Evolutionary conservation across 2,329 filamentous ascomycete genomes (phyloP).

Genomic region (Fusarium xyrophilum): DNA sequence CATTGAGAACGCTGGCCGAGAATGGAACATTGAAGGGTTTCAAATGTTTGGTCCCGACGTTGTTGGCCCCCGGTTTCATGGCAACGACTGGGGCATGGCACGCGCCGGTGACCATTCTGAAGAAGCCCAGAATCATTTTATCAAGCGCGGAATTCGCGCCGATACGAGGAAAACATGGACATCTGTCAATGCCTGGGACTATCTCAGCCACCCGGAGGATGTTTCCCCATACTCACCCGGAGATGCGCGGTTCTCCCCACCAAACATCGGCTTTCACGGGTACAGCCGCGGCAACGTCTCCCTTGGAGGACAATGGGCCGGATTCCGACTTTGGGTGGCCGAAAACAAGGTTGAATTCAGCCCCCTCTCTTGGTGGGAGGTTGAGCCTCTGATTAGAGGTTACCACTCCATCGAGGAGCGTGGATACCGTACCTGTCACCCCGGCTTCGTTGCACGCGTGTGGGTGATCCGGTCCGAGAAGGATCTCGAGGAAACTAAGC

Average conservation of each 20-base stretch:
- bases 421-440: neutral
- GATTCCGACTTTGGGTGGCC: neutral
- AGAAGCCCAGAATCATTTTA: neutral
- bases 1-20: rapidly evolving
- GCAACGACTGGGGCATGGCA: neutral
- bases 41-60: neutral
- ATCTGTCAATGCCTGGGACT: neutral
- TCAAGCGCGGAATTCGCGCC: rapidly evolving
- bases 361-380: neutral
- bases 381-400: neutral
- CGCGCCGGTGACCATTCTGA: neutral
- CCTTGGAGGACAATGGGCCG: neutral
- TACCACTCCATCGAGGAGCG: neutral
- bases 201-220: rapidly evolving
- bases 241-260: neutral
- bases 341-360: neutral
- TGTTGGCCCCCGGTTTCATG: neutral
- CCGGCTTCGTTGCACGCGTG: neutral
- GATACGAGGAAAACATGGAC: rapidly evolving
- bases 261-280: neutral
- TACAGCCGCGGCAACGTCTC: neutral
- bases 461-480: rapidly evolving
- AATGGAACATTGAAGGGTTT: neutral
- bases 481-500: neutral
- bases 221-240: neutral